Evolutionary conservation across 805 yeast species (phyloP).

Genomic region (Candida succiphila): DNA sequence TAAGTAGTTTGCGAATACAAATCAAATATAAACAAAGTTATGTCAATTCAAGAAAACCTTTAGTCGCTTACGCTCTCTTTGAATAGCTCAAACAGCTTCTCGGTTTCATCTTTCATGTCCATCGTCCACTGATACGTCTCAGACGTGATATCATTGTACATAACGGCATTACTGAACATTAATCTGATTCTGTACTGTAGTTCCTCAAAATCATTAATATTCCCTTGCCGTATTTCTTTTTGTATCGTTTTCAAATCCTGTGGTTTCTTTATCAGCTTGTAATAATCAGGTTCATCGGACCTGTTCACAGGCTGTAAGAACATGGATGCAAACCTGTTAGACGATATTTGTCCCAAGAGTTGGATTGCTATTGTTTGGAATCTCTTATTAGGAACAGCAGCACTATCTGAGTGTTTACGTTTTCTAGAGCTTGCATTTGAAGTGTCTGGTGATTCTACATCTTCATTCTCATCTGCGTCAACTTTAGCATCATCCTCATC

Average conservation of each 20-base stretch:
- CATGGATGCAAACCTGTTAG: constrained; percentile 65
- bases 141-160: constrained; percentile 63
- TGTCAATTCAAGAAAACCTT: too few relatives aligned
- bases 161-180: constrained; percentile 78
- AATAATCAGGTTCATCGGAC: constrained; percentile 62
- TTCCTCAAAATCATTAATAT: constrained; percentile 36
- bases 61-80: constrained; percentile 38
- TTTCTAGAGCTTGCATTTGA: constrained; percentile 4
- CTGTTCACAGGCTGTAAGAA: constrained; percentile 62
- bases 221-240: constrained; percentile 46
- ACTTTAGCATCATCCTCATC: not conserved
- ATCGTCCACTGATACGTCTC: constrained; percentile 53
- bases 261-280: constrained; percentile 50
- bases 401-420: constrained; percentile 11
- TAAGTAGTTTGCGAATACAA: too few relatives aligned
- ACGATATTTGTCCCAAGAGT: constrained; percentile 52
- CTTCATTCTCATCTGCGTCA: constrained; percentile 2
- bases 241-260: constrained; percentile 58
- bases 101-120: constrained; percentile 64
- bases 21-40: too few relatives aligned
- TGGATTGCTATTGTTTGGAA: constrained; percentile 56
- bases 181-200: constrained; percentile 60
- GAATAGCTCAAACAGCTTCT: constrained; percentile 45
- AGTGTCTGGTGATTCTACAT: constrained; percentile 6
- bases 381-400: constrained; percentile 28